Base-by-base conservation (phyloP, 257 asterid species). In the Solanum phureja region DNA sequence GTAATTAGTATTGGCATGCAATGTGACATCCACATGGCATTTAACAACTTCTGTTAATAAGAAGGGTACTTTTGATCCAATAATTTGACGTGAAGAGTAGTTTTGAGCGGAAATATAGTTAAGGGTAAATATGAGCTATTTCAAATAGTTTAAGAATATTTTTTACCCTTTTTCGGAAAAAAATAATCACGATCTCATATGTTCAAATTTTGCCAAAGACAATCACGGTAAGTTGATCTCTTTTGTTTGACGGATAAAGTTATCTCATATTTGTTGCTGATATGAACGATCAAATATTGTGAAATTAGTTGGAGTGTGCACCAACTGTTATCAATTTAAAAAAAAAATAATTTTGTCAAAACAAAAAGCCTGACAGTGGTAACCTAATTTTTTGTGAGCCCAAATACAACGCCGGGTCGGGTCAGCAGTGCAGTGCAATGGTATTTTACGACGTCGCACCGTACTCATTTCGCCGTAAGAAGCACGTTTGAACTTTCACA, bases 401-500 rank as follows among this genome's bases (percentile, higher is more conserved):
- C 58, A 11, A 40, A 40, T n/a, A 2, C 35, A 42, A 42, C 13
- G 62, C 23, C 84, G 84, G 84, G 58, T 38, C 34, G 44, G 58
- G 35, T 24, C n/a, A 37, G 23, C 12, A 29, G 34, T 37, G 33
- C 83, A 11, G 33, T 5, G 83, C 3, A 38, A 38, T 11, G 12
- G 35, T 13, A 7, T 1, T 3, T 6, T 38, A 79, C 84, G 84
- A 79, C 84, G 37, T 79, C 64, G 84, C 4, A 2, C 1, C 13
- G 1, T n/a, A n/a, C 35, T 19, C 11, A 52, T 76, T 40, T n/a
- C 60, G 87, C 88, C 88, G 87, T 91, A 64, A 86, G 76, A 88
- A 74, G 29, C 90, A 88, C 91, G 91, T 87, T 76, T 40, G 83
- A 33, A 72, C 60, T 44, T 76, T n/a, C 21, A n/a, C 83, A 86